A percentile compares a stretch with the other conserved stretches of the same genome.
phyloP scores from a whole-genome alignment of 2,329 filamentous ascomycete genomes.

The Diaporthe longicolla region DNA sequence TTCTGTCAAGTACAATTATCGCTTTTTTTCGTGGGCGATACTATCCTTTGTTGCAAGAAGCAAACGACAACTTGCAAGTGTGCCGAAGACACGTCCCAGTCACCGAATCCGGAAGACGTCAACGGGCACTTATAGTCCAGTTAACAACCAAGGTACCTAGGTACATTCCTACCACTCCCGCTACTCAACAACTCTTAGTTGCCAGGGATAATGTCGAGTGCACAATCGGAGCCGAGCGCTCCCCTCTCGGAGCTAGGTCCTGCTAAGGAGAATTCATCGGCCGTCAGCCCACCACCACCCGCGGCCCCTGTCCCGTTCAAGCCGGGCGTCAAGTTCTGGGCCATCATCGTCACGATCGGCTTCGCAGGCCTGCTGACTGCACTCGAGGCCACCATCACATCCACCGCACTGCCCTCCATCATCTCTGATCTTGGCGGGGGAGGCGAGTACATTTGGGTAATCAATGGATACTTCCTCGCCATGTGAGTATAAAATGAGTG shows the following conservation, averaged over 20 bases:
- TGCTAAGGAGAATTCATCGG: neutral
- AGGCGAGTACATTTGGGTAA: constrained; percentile 47
- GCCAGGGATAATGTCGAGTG: too few species aligned
- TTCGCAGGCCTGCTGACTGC: constrained; percentile 43
- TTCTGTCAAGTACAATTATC: too few species aligned
- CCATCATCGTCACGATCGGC: neutral
- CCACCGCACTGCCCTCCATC: constrained; percentile 48
- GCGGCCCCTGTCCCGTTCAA: neutral
- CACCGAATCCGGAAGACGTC: too few species aligned
- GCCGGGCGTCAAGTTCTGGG: constrained; percentile 2
- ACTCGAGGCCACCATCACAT: constrained; percentile 47
- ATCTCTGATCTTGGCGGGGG: constrained; percentile 44
- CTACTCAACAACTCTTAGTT: too few species aligned
- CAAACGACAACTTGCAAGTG: too few species aligned
- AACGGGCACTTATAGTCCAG: too few species aligned
- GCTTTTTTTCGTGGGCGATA: too few species aligned
- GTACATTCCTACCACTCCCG: too few species aligned
- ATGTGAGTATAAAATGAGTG: constrained; percentile 9
- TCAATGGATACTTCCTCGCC: constrained; percentile 49
- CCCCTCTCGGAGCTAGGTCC: neutral
- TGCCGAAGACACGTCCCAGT: too few species aligned
- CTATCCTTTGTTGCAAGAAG: too few species aligned
- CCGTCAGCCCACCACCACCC: neutral
- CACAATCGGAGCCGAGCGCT: neutral
- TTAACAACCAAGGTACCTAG: too few species aligned